Percentiles rank a stretch among this genome's conserved stretches.
Conservation (phyloP, 2,329 filamentous ascomycete species). For the Trichoderma sp. region DNA sequence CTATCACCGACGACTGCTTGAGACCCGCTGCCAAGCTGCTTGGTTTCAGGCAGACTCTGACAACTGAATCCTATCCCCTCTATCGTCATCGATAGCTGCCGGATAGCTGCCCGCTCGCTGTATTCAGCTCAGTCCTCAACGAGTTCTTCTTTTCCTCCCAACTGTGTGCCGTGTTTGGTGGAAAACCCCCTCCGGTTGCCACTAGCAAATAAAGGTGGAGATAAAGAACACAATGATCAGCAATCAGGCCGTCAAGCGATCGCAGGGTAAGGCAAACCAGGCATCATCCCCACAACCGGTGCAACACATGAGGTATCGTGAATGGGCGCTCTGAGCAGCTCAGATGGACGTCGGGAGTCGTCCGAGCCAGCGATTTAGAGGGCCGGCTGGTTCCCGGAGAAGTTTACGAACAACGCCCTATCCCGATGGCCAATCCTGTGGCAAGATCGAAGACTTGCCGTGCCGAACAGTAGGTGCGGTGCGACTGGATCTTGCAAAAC, state of each 20-base stretch:
- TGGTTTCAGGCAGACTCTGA: not conserved
- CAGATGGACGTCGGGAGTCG: not conserved
- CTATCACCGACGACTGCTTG: not conserved
- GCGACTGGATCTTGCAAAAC: not conserved
- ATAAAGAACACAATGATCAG: conserved; percentile 10
- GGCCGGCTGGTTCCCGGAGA: not conserved
- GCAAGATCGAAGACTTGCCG: conserved; percentile 16
- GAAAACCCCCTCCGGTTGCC: not conserved
- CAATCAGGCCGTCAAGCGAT: conserved; percentile 9
- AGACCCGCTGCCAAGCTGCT: conserved; percentile 1
- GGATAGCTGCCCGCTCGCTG: not conserved
- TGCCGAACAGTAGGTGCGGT: conserved; percentile 13
- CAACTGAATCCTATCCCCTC: not conserved
- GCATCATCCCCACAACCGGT: not conserved
- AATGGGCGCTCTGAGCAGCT: not conserved
- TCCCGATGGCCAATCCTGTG: not conserved
- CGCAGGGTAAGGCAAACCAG: conserved; percentile 2
- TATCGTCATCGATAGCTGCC: not conserved
- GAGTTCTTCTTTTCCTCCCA: not conserved
- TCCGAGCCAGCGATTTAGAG: not conserved
- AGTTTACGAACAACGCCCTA: not conserved
- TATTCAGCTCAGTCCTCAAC: not conserved
- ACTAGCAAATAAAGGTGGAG: conserved; percentile 9
- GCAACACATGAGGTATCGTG: not conserved
- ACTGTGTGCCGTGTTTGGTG: not conserved